Evolutionary conservation across 495 filamentous ascomycete species (phyloP).

Genomic region (Aspergillus heteromorphus): DNA sequence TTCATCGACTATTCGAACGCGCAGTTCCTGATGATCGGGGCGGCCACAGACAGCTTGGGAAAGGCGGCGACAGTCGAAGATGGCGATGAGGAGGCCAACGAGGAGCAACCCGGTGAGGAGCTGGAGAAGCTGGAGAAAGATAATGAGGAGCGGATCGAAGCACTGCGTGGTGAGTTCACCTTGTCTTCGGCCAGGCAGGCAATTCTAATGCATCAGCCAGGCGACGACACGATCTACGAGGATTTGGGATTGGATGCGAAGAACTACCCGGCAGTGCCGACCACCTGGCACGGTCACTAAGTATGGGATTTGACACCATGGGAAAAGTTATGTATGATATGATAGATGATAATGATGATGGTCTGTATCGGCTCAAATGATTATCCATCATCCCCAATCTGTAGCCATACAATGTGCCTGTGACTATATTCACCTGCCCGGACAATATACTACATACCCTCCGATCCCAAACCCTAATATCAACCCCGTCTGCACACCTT

Average conservation of each 20-base stretch:
- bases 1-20: constrained; percentile 74
- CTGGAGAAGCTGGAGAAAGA: constrained; percentile 56
- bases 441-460: not conserved
- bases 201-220: constrained; percentile 17
- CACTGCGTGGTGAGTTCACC: constrained; percentile 43
- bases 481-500: constrained; percentile 72
- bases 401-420: not conserved
- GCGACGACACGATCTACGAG: constrained; percentile 48
- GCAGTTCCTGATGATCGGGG: constrained; percentile 79
- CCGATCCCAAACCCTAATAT: constrained; percentile 64
- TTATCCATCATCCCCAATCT: not conserved
- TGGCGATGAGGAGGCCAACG: constrained; percentile 50
- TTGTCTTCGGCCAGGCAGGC: not conserved
- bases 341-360: not conserved
- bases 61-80: constrained; percentile 59
- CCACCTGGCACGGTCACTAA: constrained; percentile 38
- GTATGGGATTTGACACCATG: not conserved
- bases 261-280: constrained; percentile 45
- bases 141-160: constrained; percentile 54
- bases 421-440: too few species aligned
- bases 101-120: constrained; percentile 56
- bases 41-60: constrained; percentile 52
- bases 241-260: constrained; percentile 49
- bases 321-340: not conserved
- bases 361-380: too few species aligned